phyloP scores from a whole-genome alignment of 2,329 filamentous ascomycete species.

The Leptodontidium sp. region DNA sequence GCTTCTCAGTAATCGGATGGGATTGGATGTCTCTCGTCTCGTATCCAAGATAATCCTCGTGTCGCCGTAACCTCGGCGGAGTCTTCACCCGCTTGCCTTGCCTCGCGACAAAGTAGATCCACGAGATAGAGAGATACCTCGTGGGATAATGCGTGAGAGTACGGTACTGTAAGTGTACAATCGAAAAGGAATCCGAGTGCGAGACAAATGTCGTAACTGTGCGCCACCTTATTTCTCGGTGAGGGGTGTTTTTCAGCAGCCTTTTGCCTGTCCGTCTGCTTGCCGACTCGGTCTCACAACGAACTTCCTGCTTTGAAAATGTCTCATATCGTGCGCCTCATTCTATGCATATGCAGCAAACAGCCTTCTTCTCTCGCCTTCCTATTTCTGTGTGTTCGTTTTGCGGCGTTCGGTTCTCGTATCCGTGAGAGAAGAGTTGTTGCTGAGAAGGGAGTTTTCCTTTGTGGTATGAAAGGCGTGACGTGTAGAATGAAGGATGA shows the following conservation, averaged over 20 bases:
- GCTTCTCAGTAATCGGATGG: conserved; percentile 3
- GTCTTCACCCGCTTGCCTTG: not conserved
- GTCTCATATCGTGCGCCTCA: conserved; percentile 34
- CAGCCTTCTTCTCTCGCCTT: not conserved
- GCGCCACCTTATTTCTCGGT: not conserved
- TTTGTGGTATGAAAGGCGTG: not conserved
- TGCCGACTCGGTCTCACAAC: conserved; percentile 18
- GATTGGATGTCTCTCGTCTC: conserved; percentile 10
- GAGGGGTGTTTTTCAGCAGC: conserved; percentile 3
- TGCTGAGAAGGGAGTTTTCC: not conserved
- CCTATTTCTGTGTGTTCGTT: not conserved
- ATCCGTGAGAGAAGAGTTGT: too few relatives aligned
- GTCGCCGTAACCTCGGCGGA: not conserved
- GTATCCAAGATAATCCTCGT: conserved; percentile 3
- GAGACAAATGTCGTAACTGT: not conserved
- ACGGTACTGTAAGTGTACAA: not conserved
- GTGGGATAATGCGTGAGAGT: not conserved
- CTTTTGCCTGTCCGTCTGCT: not conserved
- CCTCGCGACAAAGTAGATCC: conserved; percentile 7
- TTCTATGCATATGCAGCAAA: conserved; percentile 15
- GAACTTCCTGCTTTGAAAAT: conserved; percentile 27
- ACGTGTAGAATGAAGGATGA: conserved; percentile 7
- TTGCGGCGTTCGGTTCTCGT: not conserved
- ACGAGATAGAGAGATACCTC: not conserved
- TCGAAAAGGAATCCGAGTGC: not conserved